These are phyloP conservation scores for Ascochyta pisi DNA, from an alignment of 2,329 filamentous ascomycete genomes.

Conservation along the genomic window DNA sequence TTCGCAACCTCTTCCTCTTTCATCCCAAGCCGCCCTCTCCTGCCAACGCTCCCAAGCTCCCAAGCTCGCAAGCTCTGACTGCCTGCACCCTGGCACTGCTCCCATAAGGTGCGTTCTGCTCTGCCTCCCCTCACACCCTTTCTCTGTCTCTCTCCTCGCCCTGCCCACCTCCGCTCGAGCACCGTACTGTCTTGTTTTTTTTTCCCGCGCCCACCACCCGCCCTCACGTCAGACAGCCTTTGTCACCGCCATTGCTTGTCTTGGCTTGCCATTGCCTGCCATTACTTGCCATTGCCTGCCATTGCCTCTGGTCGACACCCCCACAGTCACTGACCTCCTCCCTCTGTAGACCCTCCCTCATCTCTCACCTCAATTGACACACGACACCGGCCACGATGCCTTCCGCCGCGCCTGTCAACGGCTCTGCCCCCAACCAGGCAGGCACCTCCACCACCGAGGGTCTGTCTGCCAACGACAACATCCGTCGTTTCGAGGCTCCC, in stretches of 20 bases:
- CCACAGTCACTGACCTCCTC: constrained; percentile 25
- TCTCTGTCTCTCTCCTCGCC: constrained; percentile 8
- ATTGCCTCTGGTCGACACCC: not conserved
- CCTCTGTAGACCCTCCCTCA: constrained; percentile 12
- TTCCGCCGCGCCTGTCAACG: constrained; percentile 48
- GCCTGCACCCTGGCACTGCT: constrained; percentile 26
- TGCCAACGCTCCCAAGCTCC: constrained; percentile 17
- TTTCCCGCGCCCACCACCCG: constrained; percentile 10
- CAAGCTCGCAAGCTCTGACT: not conserved
- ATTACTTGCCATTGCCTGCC: not conserved
- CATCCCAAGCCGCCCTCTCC: constrained; percentile 32
- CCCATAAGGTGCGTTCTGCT: constrained; percentile 38
- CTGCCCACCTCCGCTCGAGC: constrained; percentile 18
- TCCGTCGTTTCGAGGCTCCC: constrained; percentile 91
- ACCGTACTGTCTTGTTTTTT: constrained; percentile 27
- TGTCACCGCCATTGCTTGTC: not conserved
- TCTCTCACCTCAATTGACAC: constrained; percentile 22
- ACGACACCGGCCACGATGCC: constrained; percentile 51
- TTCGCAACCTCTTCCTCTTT: constrained; percentile 37
- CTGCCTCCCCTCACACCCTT: constrained; percentile 7
- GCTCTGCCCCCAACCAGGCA: constrained; percentile 40
- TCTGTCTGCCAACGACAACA: constrained; percentile 94
- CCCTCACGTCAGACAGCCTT: constrained; percentile 37
- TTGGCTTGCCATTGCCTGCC: not conserved
- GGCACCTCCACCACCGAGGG: constrained; percentile 41